Base-by-base conservation (phyloP, 768 basidiomycete species). In the Hygrocybe coccinea region DNA sequence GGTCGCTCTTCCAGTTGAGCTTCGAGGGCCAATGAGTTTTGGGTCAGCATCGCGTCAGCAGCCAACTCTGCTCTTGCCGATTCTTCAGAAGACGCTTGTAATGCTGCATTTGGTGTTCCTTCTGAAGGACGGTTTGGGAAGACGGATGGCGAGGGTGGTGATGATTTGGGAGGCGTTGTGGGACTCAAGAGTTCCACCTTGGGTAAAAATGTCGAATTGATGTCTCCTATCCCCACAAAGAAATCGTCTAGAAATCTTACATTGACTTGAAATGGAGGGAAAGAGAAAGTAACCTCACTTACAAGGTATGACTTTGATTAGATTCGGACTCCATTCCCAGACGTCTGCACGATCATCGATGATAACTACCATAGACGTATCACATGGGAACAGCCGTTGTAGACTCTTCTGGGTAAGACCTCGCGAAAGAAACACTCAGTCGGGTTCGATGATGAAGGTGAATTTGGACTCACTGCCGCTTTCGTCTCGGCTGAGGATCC, bases 301-400 rank as follows among this genome's bases (percentile, higher is more conserved):
- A 95, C 95, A 99, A 54, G 95, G 95, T 21, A 97, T 83, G 56
- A 98, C 95, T 76, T 97, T 95, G 67, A 98, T 81, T 37, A 99
- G 78, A 71, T 99, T 97, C 2, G 95, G 93, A 64, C 90, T 90
- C 83, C 93, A 93, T 65, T 93, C 91, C 97, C 97, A 99, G 33
- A 99, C 95, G 66, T 99, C 97, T 3, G 92, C 89, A 22, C 97
- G 86, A 72, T 99, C 97, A 70, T 99, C 97, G 56, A 99, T 98
- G 62, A 99, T 90, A 61, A 98, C 95, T 1, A 98, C 95, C 95
- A 97, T 99, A 22, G 91, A 93, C 37, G 91, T 93, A 71, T 98
- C 95, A 55, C 91, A 93, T 5, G 97, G 97, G 67, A 99, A 99
- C 47, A 99, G 72, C 25, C 97, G 79, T 67, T 92, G 86, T 21